Conservation (phyloP, 1,284 basidiomycete genomes). For the Cutaneotrichosporon cavernicola region DNA sequence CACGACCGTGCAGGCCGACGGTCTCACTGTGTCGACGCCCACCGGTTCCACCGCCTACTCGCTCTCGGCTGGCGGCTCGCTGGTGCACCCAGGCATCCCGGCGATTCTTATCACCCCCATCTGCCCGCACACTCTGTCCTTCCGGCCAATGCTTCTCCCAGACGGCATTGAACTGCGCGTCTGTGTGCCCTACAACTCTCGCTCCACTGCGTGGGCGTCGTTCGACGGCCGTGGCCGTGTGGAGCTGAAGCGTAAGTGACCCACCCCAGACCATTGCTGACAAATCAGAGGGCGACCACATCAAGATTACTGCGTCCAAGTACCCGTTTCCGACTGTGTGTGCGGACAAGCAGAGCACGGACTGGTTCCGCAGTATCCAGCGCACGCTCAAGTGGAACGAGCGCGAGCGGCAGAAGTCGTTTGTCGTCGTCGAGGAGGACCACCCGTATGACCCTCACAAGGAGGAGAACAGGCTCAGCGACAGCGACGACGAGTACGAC, state of each 20-base stretch:
- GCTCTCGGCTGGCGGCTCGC: conserved; percentile 94
- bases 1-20: conserved; percentile 98
- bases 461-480: conserved; percentile 7
- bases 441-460: conserved; percentile 14
- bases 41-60: conserved; percentile 99
- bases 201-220: conserved; percentile 97
- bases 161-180: conserved; percentile 98
- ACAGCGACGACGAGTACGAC: conserved; percentile 57
- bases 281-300: conserved; percentile 80
- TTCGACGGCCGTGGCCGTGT: conserved; percentile 97
- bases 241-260: conserved; percentile 67
- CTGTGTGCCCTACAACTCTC: conserved; percentile 96
- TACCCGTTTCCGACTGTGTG: conserved; percentile 99
- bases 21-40: conserved; percentile 91
- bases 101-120: conserved; percentile 96
- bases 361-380: conserved; percentile 97
- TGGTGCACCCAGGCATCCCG: conserved; percentile 97
- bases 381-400: conserved; percentile 98
- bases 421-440: conserved; percentile 92
- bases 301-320: conserved; percentile 95
- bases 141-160: conserved; percentile 96
- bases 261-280: neutral
- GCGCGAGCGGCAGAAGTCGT: conserved; percentile 92
- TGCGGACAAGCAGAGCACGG: conserved; percentile 92
- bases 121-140: conserved; percentile 96